Conservation (phyloP, 306 rosid species). For the Dalbergia oliveri region DNA sequence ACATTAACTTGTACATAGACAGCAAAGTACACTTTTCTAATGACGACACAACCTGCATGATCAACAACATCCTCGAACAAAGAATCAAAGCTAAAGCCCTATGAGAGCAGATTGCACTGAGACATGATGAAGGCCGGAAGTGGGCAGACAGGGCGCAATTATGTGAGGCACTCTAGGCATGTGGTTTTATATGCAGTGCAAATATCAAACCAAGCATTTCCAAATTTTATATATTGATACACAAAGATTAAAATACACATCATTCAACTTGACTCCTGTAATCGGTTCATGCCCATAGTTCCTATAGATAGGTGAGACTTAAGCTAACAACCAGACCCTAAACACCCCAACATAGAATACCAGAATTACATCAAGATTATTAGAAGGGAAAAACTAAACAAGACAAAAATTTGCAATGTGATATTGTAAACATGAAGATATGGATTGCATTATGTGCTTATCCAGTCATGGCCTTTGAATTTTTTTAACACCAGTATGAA, state of each 20-base stretch:
- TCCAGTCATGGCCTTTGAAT: not conserved
- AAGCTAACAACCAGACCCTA: not conserved
- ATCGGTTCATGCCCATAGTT: not conserved
- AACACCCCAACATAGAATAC: not conserved
- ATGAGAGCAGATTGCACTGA: not conserved
- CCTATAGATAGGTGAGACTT: not conserved
- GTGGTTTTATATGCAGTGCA: no score
- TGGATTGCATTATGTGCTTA: no score
- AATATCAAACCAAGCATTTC: not conserved
- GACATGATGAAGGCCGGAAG: not conserved
- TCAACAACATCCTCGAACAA: not conserved
- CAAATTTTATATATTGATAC: not conserved
- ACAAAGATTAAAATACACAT: not conserved
- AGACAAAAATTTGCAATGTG: not conserved
- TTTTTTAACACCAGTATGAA: not conserved
- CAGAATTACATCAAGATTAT: constrained; percentile 19
- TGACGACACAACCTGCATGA: not conserved
- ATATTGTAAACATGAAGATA: no score
- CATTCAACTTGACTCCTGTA: not conserved
- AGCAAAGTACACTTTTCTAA: not conserved
- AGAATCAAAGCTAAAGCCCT: constrained; percentile 8
- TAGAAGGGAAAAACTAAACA: not conserved
- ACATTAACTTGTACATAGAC: constrained; percentile 3
- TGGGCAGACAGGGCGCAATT: not conserved
- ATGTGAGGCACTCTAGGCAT: not conserved